Base-by-base conservation (phyloP, 2,329 filamentous ascomycete species). In the Venturia effusa region DNA sequence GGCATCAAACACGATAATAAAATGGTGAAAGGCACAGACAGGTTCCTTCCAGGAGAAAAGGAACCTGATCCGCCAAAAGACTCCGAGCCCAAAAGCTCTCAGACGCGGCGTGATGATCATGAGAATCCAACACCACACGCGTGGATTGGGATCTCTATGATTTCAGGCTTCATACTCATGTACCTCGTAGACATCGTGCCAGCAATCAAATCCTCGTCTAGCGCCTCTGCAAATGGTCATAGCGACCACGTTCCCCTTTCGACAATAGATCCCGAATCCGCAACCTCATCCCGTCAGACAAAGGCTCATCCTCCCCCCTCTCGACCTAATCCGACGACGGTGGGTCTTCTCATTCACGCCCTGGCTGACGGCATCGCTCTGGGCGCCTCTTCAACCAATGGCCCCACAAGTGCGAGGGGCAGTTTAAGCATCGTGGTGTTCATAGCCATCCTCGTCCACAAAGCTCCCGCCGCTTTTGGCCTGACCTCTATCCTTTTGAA, bases 371-470 rank as follows among this genome's bases (percentile, higher is more conserved):
- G 94, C 19, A 96, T 99, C 66, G 94, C 94, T 2, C 87, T 99
- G 76, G 94, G 94, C 27, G 94, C 94, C 30, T 96, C 92, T 0
- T 90, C 77, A 2, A 75, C 77, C 4, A n/a, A 27, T 22, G 71
- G 72, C 1, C 70, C 88, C 3, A 88, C 89, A 4, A 84, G 86
- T 3, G 85, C 85, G 66, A 88, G 88, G 30, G 13, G 63, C 61
- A 39, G n/a, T 30, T 78, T 99, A 13, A 91, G 90, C 41, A 85
- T 97, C 66, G 90, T 99, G 69, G 91, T 99, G 45, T 99, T 99
- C 74, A 77, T 96, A 48, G 94, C 94, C 13, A 94, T 99, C 69
- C 95, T 99, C 89, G 85, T 97, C 6, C 94, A 99, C 76, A 99
- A 97, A 77, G 93, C 92, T 1, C 93, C 92, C 0, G 94, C 94